Conservation (phyloP, 371 early-diverging fungal genomes). For the Mortierella sp. region DNA sequence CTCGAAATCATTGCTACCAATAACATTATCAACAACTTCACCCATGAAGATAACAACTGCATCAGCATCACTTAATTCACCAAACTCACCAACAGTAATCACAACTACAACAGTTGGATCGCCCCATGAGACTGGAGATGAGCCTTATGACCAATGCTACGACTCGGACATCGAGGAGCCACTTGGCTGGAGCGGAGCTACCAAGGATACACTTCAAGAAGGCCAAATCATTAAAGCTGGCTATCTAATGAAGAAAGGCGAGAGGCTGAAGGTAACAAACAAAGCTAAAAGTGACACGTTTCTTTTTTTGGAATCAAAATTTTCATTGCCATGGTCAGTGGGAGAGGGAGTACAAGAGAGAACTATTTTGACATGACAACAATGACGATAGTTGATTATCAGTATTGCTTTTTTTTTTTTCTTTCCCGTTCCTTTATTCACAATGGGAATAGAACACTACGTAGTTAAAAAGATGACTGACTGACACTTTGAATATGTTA, state of each 20-base stretch:
- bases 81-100: neutral
- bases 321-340: neutral
- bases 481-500: neutral
- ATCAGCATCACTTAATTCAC: neutral
- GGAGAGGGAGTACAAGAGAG: neutral
- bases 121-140: neutral
- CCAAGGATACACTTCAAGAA: slow-evolving; percentile 66
- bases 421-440: no score
- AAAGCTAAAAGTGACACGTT: slow-evolving; percentile 3
- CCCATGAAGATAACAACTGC: neutral
- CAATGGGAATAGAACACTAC: no score
- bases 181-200: slow-evolving; percentile 33
- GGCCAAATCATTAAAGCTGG: slow-evolving; percentile 77
- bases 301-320: neutral
- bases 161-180: slow-evolving; percentile 39
- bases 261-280: slow-evolving; percentile 56
- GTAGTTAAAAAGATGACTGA: no score
- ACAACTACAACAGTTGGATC: neutral
- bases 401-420: neutral
- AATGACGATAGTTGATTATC: neutral
- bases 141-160: slow-evolving; percentile 16
- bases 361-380: neutral
- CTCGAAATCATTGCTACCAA: no score
- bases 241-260: slow-evolving; percentile 84
- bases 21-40: neutral